Base-by-base conservation (phyloP, 805 yeast species). In the Candida pseudofarinosa region DNA sequence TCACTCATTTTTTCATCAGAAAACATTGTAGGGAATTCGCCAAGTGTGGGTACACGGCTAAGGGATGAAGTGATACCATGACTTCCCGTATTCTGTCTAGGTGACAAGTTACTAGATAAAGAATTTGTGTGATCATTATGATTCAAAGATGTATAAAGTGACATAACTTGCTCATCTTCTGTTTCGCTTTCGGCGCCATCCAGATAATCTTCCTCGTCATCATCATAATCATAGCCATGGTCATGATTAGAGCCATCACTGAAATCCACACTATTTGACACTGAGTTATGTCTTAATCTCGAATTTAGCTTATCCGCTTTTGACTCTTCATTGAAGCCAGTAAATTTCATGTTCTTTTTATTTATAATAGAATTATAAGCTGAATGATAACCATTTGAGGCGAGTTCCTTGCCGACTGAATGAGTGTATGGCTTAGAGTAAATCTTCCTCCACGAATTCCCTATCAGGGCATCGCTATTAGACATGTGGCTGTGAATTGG, bases 101-200 rank as follows among this genome's bases (percentile, higher is more conserved):
- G 56, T 2, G 57, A 45, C 28, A 53, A 45, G 6, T 10, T 10
- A 1, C 54, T 35, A 13, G 59, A 50, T 2, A 55, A 64, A 5
- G 50, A 46, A 8, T 51, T 49, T 35, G 54, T 46, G 4, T 42
- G 35, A 15, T 56, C 63, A 35, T 60, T 61, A 15, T 65, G 68
- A 35, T 67, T 66, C 54, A 81, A 56, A 0, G 83, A 76, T 0
- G 84, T 75, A 52, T 81, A 81, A 17, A 81, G 58, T 0, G 86
- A 80, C 86, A 82, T 80, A 0, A 81, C 83, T 10, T 79, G 77
- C 50, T 82, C 87, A 56, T 82, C 86, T 53, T 81, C 88, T 43
- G 61, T 62, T 45, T 72, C 76, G 47, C 71, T 65, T 36, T 67
- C 74, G 3, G 45, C 42, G 8, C 28, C 28, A 10, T 23, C 28